Evolutionary conservation across 2,329 filamentous ascomycete genomes (phyloP), one percentile per base, ranked within the genome.

Genomic region (Aulographum hederae): DNA sequence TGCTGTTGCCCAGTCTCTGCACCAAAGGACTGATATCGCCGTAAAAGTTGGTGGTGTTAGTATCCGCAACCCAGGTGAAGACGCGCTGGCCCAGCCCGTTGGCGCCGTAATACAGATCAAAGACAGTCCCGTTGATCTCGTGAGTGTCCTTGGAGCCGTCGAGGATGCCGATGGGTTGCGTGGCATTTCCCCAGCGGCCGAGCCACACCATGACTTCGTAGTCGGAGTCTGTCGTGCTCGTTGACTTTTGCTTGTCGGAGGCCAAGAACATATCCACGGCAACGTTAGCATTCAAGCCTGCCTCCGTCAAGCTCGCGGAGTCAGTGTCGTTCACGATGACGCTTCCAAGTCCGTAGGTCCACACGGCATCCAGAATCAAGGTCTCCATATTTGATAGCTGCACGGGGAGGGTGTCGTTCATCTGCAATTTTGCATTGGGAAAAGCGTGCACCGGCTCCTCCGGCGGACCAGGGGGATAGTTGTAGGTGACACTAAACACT

Each of bases 201-300:
- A 70, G 58, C 64, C 63, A 69, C 21, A 70, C 56, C 64, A 69
- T 69, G 48, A 70, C 53, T 50, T 70, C 67, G 48, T 58, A 63
- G 14, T 42, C 40, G 19, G 55, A 49, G 5, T 39, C 15, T 2
- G 44, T 44, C 26, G 54, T 60, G 44, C 60, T 45, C 27, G 45
- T 36, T 0, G 67, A 50, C 1, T 45, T 54, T 1, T 38, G 41
- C 33, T 54, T 43, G 43, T 65, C 54, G 17, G 41, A 43, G 38
- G 68, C 65, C 33, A 69, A 47, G 47, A 69, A 71, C 57, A 70
- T 65, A 50, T 71, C 67, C 37, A 71, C 52, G 21, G 65, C 65
- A 20, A 71, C 64, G 52, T 70, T 70, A 45, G 63, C 50, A 40
- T 66, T 64, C 36, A 67, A 13, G 20, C 33, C 28, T 6, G 3